A percentile compares a stretch with the other conserved stretches of the same genome.
Evolutionary conservation across 768 basidiomycete genomes (phyloP).

Genomic region (Boletellus emodensis): DNA sequence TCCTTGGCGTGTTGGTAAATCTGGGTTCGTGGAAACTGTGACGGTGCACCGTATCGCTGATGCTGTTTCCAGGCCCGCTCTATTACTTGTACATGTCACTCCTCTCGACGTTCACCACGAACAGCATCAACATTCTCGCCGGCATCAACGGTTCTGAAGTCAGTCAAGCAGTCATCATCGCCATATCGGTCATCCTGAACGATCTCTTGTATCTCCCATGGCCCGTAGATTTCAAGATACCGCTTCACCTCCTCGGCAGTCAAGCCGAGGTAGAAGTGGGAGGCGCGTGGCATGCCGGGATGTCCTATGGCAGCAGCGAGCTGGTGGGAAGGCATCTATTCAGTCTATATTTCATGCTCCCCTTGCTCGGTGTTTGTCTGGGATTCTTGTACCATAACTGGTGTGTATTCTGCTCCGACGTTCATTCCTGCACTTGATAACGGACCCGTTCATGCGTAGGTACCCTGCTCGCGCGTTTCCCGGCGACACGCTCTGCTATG

Average conservation of each 20-base stretch:
- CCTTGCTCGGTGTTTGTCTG: slow-evolving; percentile 83
- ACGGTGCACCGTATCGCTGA: slow-evolving; percentile 1
- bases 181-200: slow-evolving; percentile 84
- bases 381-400: slow-evolving; percentile 97
- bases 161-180: slow-evolving; percentile 88
- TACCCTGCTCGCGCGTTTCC: slow-evolving; percentile 94
- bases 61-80: slow-evolving; percentile 61
- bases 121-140: slow-evolving; percentile 97
- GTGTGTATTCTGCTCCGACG: slow-evolving; percentile 41
- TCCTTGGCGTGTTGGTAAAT: slow-evolving; percentile 79
- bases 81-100: slow-evolving; percentile 98
- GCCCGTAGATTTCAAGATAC: slow-evolving; percentile 70
- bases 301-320: slow-evolving; percentile 81
- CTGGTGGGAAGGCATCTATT: slow-evolving; percentile 92
- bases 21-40: slow-evolving; percentile 60
- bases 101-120: slow-evolving; percentile 93
- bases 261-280: slow-evolving; percentile 68
- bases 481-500: slow-evolving; percentile 96
- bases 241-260: slow-evolving; percentile 64
- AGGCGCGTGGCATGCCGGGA: slow-evolving; percentile 77
- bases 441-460: slow-evolving; percentile 44
- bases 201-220: slow-evolving; percentile 93
- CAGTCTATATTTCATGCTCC: slow-evolving; percentile 96
- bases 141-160: slow-evolving; percentile 98
- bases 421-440: background rate